phyloP scores from a whole-genome alignment of 2,329 filamentous ascomycete genomes.

The Cercospora sesami region DNA sequence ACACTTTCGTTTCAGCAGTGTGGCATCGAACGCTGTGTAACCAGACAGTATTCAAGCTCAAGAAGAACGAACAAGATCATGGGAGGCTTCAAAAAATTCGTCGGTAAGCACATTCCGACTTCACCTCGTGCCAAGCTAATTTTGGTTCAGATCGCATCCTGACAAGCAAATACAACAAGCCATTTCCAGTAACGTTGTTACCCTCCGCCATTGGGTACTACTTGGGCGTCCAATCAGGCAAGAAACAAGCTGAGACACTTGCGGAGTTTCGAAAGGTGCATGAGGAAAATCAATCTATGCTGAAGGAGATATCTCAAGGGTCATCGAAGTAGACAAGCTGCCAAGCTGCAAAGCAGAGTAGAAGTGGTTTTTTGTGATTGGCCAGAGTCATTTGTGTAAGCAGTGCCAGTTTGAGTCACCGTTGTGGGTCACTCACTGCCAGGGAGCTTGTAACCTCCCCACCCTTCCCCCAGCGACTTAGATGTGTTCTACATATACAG shows the following conservation, averaged over 20 bases:
- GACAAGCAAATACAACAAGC: slow-evolving; percentile 39
- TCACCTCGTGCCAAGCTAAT: neutral
- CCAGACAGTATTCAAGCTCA: too few relatives aligned
- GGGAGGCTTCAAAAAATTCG: slow-evolving; percentile 24
- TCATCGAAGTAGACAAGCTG: slow-evolving; percentile 24
- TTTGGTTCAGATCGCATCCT: slow-evolving; percentile 29
- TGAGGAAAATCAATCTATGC: slow-evolving; percentile 25
- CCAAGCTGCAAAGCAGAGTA: too few relatives aligned
- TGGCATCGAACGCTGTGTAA: slow-evolving; percentile 4
- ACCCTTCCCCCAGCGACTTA: too few relatives aligned
- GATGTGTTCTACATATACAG: neutral
- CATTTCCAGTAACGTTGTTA: slow-evolving; percentile 36
- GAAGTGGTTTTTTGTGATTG: neutral
- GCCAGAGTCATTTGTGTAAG: too few relatives aligned
- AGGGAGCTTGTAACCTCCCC: too few relatives aligned
- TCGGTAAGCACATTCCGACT: too few relatives aligned
- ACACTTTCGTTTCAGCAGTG: neutral
- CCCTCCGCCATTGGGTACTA: slow-evolving; percentile 38
- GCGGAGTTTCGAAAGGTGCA: slow-evolving; percentile 33
- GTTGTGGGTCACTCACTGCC: too few relatives aligned
- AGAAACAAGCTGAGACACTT: slow-evolving; percentile 34
- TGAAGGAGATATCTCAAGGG: slow-evolving; percentile 31
- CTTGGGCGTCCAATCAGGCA: slow-evolving; percentile 35
- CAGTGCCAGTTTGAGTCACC: too few relatives aligned
- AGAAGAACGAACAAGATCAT: too few relatives aligned